Evolutionary conservation across 192 early-diverging fungal genomes (phyloP).

Genomic region (Borealophlyctis nickersoniae): DNA sequence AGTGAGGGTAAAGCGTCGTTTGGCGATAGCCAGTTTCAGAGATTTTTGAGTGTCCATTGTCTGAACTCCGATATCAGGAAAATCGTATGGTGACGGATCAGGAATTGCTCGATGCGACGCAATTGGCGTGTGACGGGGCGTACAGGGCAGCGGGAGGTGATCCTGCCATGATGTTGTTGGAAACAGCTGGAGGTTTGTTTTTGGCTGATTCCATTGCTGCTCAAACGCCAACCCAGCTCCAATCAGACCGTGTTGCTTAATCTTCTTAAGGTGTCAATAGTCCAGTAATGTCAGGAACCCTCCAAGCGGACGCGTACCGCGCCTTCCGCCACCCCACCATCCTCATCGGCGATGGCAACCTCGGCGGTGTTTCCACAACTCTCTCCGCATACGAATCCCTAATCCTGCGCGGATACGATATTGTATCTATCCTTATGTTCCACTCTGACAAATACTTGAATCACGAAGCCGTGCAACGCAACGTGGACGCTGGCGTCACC

Average conservation of each 20-base stretch:
- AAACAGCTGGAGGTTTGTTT: slow-evolving; percentile 71
- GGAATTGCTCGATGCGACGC: slow-evolving; percentile 27
- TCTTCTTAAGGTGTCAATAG: slow-evolving; percentile 54
- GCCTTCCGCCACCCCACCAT: slow-evolving; percentile 66
- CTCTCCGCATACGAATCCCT: slow-evolving; percentile 72
- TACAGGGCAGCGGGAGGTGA: not conserved
- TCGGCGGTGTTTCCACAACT: slow-evolving; percentile 83
- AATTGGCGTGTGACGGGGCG: slow-evolving; percentile 9
- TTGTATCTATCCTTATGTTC: slow-evolving; percentile 68
- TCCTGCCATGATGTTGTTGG: slow-evolving; percentile 49
- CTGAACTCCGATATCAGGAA: slow-evolving; percentile 22
- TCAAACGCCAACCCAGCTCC: slow-evolving; percentile 13
- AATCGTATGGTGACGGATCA: slow-evolving; percentile 25
- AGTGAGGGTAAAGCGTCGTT: slow-evolving; percentile 9
- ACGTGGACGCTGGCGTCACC: slow-evolving; percentile 16
- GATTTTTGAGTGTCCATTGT: not conserved
- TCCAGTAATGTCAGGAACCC: slow-evolving; percentile 70
- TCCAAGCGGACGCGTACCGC: slow-evolving; percentile 69
- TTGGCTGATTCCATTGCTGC: not conserved
- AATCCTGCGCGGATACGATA: slow-evolving; percentile 64
- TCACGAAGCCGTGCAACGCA: slow-evolving; percentile 42
- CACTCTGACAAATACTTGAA: slow-evolving; percentile 55
- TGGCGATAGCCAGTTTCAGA: too few species aligned
- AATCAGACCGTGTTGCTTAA: too few species aligned
- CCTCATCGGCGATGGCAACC: slow-evolving; percentile 70